Percentiles rank a stretch among this genome's conserved stretches.
phyloP scores from a whole-genome alignment of 2,329 filamentous ascomycete genomes.

The Trichoderma sp. region DNA sequence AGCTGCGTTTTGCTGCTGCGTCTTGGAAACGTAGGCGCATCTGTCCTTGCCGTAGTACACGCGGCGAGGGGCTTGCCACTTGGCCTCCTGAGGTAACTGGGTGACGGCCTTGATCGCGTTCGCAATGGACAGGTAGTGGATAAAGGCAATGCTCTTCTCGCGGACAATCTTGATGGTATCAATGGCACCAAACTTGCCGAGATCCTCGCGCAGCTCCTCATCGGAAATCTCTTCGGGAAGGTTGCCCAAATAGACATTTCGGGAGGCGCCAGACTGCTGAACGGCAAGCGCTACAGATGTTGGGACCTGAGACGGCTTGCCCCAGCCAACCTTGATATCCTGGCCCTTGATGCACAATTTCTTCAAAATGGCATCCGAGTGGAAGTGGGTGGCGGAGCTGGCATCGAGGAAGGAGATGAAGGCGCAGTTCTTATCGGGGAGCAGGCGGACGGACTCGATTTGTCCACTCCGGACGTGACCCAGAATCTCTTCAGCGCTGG shows the following conservation, averaged over 20 bases:
- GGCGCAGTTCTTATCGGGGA: constrained; percentile 99
- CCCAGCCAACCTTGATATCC: constrained; percentile 99
- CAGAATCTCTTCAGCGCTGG: constrained; percentile 92
- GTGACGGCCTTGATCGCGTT: constrained; percentile 98
- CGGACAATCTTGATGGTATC: constrained; percentile 97
- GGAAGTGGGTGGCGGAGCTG: constrained; percentile 97
- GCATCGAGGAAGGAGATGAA: constrained; percentile 99
- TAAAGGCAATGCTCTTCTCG: constrained; percentile 97
- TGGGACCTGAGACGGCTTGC: constrained; percentile 96
- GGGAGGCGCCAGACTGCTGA: constrained; percentile 93
- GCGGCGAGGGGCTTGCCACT: constrained; percentile 93
- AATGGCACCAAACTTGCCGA: constrained; percentile 94
- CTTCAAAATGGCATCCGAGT: constrained; percentile 99
- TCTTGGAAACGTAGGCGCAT: constrained; percentile 98
- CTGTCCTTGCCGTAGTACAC: constrained; percentile 99
- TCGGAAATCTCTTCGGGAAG: constrained; percentile 86
- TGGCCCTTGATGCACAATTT: constrained; percentile 98
- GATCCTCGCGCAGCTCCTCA: constrained; percentile 89
- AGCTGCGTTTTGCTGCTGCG: constrained; percentile 97
- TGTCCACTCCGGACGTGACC: constrained; percentile 96
- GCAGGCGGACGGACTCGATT: constrained; percentile 95
- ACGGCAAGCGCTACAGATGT: constrained; percentile 97
- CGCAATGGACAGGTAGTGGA: constrained; percentile 95
- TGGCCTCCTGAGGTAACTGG: constrained; percentile 91
- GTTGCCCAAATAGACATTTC: constrained; percentile 96